Evolutionary conservation across 352 stramenopile genomes (phyloP), one percentile per base, ranked within the genome.

Genomic region (Globisporangium solare): DNA sequence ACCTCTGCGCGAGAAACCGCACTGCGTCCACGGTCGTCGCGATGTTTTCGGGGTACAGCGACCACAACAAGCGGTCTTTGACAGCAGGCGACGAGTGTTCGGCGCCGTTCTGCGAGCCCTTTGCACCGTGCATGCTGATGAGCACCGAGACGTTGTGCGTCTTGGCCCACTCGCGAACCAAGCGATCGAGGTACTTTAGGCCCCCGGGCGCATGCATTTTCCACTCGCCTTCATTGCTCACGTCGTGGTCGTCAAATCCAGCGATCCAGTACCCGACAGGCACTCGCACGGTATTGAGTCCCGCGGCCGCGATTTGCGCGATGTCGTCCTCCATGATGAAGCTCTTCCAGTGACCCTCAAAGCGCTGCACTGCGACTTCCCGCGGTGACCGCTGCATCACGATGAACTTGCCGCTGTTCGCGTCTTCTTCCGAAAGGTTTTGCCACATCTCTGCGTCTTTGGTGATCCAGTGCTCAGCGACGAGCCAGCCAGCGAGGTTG

Each of bases 211-310:
- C 70, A 54, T 76, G 88, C 22, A 75, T 66, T 14, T 67, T 27
- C 71, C 74, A 89, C 58, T 87, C 73, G 8, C 54, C 58, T 21
- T 59, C 54, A 6, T 64, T 57, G 3, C 61, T 74, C 17, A 66
- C 62, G 40, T 88, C 77, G 58, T 88, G 51, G 48, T 83, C n/a
- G 65, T 88, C 74, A 45, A 82, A 87, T 40, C 78, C 77, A 2
- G 76, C 61, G 68, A 94, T 90, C 83, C 81, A 94, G 60, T 87
- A 92, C 15, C 83, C 83, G 3, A 94, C 67, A 0, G 83, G 80
- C 11, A 93, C 81, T 7, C 83, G 81, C n/a, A 93, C 79, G 1
- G 82, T 91, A 61, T 94, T 92, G 63, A 94, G 73, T 0, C 81
- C 79, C 10, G 77, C 65, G 6, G 56, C 63, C 0, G 76, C 77